A percentile compares a stretch with the other conserved stretches of the same genome.
Evolutionary conservation across 805 yeast species (phyloP).

Genomic region (Isabelozyma pseudorhagii): DNA sequence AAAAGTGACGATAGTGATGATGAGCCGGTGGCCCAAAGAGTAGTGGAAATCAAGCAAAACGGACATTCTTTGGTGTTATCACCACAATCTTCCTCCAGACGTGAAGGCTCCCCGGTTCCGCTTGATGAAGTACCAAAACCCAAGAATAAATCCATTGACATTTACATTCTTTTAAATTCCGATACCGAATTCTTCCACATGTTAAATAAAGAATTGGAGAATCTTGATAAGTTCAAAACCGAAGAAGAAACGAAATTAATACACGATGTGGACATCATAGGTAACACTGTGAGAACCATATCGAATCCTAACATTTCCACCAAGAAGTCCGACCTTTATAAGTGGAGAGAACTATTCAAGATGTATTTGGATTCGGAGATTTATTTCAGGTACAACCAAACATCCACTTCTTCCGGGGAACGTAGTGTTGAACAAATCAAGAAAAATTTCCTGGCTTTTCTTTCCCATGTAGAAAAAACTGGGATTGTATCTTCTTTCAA

Average conservation of each 20-base stretch:
- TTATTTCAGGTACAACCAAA: constrained; percentile 53
- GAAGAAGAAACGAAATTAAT: constrained; percentile 44
- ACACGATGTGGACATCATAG: constrained; percentile 40
- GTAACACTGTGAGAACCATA: constrained; percentile 34
- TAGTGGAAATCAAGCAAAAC: constrained; percentile 26
- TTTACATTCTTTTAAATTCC: constrained; percentile 46
- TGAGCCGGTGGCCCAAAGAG: constrained; percentile 4
- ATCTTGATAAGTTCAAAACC: constrained; percentile 41
- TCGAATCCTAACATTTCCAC: constrained; percentile 34
- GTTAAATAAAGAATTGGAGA: constrained; percentile 52
- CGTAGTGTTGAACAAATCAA: constrained; percentile 45
- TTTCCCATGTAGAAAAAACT: constrained; percentile 34
- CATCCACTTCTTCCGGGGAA: constrained; percentile 37
- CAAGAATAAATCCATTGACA: constrained; percentile 23
- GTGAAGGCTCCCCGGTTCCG: constrained; percentile 5
- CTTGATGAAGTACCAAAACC: constrained; percentile 9
- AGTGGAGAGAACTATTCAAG: constrained; percentile 69
- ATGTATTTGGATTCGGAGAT: constrained; percentile 65
- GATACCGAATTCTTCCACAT: constrained; percentile 61
- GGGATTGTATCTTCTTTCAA: constrained; percentile 41
- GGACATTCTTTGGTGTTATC: constrained; percentile 25
- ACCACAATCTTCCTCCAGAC: constrained; percentile 15
- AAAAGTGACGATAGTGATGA: constrained; percentile 19
- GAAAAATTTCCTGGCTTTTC: constrained; percentile 39
- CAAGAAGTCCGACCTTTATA: constrained; percentile 53